These are phyloP conservation scores for Sarcodon aspratus DNA, from an alignment of 768 basidiomycete genomes.

Conservation along the genomic window DNA sequence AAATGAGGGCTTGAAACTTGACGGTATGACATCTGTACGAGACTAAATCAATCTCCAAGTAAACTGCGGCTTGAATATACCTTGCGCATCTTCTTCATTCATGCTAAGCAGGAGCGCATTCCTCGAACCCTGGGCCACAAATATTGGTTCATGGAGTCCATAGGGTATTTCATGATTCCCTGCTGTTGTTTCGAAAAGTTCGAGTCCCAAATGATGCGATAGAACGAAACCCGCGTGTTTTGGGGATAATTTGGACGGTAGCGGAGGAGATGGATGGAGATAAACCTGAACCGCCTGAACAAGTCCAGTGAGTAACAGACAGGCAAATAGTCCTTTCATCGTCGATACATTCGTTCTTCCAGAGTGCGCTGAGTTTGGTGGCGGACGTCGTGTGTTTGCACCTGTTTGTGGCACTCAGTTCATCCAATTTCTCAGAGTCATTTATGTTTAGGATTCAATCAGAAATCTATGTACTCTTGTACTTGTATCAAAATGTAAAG, in stretches of 20 bases:
- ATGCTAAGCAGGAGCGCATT: conserved; percentile 45
- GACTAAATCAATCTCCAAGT: not conserved
- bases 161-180: conserved; percentile 20
- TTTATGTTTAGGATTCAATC: no score
- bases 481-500: no score
- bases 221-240: conserved; percentile 49
- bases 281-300: conserved; percentile 48
- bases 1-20: conserved; percentile 37
- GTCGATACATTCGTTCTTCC: conserved; percentile 9
- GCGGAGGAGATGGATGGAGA: conserved; percentile 34
- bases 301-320: conserved; percentile 20
- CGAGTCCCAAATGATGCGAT: conserved; percentile 63
- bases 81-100: conserved; percentile 41
- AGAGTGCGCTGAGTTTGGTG: not conserved
- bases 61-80: conserved; percentile 23
- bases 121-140: conserved; percentile 45
- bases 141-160: conserved; percentile 15
- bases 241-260: conserved; percentile 30
- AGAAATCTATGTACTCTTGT: no score
- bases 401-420: no score
- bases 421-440: no score
- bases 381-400: no score
- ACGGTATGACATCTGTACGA: conserved; percentile 43
- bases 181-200: conserved; percentile 42
- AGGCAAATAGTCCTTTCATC: conserved; percentile 4